These are phyloP conservation scores for Fraxinus sp. DNA, from an alignment of 305 asterid genomes.

Conservation along the genomic window DNA sequence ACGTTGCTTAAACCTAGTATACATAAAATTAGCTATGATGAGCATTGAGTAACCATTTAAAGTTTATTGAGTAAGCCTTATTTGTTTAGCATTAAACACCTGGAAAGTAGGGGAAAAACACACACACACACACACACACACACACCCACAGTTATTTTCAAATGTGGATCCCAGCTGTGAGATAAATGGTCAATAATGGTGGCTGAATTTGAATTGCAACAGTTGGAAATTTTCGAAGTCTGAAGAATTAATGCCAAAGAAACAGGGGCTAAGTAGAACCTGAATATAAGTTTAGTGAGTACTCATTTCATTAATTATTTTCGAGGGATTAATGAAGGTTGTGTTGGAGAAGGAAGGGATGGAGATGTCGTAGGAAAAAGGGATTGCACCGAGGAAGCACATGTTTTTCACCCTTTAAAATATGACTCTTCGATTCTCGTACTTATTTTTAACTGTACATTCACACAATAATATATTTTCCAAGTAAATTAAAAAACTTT, in stretches of 20 bases:
- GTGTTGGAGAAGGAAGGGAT: conserved; percentile 2
- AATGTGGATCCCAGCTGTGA: too few species aligned
- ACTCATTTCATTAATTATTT: background rate
- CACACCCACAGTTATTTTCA: too few species aligned
- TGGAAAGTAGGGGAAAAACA: too few species aligned
- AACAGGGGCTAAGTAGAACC: background rate
- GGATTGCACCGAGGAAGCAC: conserved; percentile 53
- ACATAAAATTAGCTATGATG: background rate
- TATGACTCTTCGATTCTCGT: background rate
- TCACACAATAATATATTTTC: too few species aligned
- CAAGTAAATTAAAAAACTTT: background rate
- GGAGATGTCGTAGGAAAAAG: conserved; percentile 59
- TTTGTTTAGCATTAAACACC: too few species aligned
- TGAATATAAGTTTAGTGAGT: background rate
- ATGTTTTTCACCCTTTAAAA: background rate
- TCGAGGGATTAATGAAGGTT: background rate
- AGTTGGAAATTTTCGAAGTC: too few species aligned
- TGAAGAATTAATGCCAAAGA: too few species aligned
- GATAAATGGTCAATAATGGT: too few species aligned
- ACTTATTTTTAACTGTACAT: too few species aligned
- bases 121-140: too few species aligned
- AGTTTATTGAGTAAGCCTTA: background rate
- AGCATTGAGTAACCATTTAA: background rate
- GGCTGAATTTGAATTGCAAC: too few species aligned
- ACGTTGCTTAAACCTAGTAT: too few species aligned